Base-by-base conservation (phyloP, 1,139 yeast species). In the Candida anutae region DNA sequence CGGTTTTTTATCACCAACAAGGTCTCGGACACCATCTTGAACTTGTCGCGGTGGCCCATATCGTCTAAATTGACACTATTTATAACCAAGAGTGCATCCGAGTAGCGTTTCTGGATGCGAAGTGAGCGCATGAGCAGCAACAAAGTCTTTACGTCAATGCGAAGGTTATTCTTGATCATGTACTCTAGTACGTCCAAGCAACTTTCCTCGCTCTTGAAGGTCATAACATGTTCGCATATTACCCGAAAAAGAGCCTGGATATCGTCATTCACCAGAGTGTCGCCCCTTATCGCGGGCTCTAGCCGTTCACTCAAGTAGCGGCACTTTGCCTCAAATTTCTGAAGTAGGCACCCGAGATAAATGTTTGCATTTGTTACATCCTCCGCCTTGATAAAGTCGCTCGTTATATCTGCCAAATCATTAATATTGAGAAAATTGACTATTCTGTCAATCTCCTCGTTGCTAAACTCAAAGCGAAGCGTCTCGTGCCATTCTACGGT, bases 401-500 rank as follows among this genome's bases (percentile, higher is more conserved):
- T 37, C 1, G 58, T 42, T 28, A 53, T 53, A 4, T 27, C 22
- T 15, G 42, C 42, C 9, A 64, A 40, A 32, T 55, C 62, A 1
- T 43, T 38, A 22, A 61, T 39, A 10, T 57, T 34, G 30, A 50
- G 57, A 38, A 57, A 64, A 6, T 43, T 31, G 8, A 50, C 35
- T 59, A 64, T 59, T 34, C 48, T 53, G 23, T 35, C 28, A 20
- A 45, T 44, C 15, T 57, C 58, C 4, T 27, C 27, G 3, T 36
- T 43, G 5, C 34, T 29, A 13, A 53, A 42, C 1, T 42, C 36
- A 10, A 35, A 31, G 17, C 39, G 38, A 13, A 48, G 40, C 2
- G 57, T 48, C 31, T 61, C 51, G 31, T 59, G 64, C 67, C 68
- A 62, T 31, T 48, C 52, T 1, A 68, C 57, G 21, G 51, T 40